Evolutionary conservation across 176 grass and related monocot genomes (phyloP).

Genomic region (Cenchrus americanus): DNA sequence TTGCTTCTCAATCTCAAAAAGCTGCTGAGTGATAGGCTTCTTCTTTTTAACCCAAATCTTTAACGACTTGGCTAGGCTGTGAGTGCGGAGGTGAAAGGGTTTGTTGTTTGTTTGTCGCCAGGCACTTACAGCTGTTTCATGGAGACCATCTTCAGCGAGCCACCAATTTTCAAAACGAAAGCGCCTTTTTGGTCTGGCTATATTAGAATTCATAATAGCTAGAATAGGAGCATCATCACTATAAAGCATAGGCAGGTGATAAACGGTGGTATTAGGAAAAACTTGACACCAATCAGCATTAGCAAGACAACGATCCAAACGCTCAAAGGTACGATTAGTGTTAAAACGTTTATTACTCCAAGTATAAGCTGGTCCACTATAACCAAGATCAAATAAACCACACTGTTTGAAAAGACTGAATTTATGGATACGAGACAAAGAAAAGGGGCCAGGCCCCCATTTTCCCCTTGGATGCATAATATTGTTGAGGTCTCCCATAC

Average conservation of each 20-base stretch:
- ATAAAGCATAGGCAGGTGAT: not conserved
- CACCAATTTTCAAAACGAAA: not conserved
- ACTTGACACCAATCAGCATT: not conserved
- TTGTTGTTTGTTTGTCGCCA: not conserved
- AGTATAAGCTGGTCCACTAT: not conserved
- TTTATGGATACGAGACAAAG: not conserved
- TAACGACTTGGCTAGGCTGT: accelerated
- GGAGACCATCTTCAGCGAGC: not conserved
- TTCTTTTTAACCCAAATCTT: not conserved
- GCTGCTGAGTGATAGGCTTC: not conserved
- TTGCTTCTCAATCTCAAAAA: not conserved
- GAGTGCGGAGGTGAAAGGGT: not conserved
- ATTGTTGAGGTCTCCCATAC: not conserved
- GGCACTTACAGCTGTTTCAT: not conserved
- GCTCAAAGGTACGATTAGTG: not conserved
- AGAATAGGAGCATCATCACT: not conserved
- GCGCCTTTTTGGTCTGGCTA: not conserved
- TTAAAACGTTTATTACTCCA: not conserved
- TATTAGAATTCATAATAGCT: not conserved
- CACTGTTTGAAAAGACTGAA: not conserved
- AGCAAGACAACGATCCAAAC: not conserved
- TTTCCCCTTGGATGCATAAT: slow-evolving; percentile 3
- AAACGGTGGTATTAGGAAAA: not conserved
- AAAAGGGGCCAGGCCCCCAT: not conserved
- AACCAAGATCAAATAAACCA: not conserved